Base-by-base conservation (phyloP, 768 basidiomycete species). In the Trametes elegans region DNA sequence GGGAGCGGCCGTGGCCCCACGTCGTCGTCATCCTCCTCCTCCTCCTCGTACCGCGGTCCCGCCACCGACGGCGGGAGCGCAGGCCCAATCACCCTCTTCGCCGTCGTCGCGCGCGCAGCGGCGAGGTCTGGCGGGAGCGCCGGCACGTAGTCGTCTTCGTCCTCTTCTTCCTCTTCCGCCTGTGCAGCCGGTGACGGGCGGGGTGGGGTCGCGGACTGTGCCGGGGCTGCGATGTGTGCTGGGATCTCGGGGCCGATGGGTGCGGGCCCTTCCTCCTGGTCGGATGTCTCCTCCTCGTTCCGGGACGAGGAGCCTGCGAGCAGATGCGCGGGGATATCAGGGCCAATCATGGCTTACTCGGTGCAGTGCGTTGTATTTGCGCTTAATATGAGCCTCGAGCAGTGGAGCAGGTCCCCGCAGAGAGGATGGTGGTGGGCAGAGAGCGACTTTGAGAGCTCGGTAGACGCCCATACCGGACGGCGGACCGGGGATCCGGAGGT, bases 1-100 rank as follows among this genome's bases (percentile, higher is more conserved):
- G 87, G 85, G 0, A 88, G 73, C 0, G 92, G 93, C 67, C 78
- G 80, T 0, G 96, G 96, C 1, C 95, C 95, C 49, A 93, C 78
- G 55, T 94, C 92, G 47, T 87, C 86, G 56, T 91, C 88, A 50
- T 86, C 85, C 14, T 80, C 75, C 14, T 73, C 75, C 14, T 73
- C 67, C 0, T 55, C 41, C 1, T 61, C 42, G 51, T 59, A 44
- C 68, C 56, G 16, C 61, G 57, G 46, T 60, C 53, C 40, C 60
- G 63, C 38, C 53, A 66, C 70, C 10, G 68, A 62, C 5, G 68
- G 66, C 10, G 82, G 84, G 23, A 83, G 63, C 2, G 85, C 69
- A 8, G 88, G 81, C 1, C 85, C 86, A 11, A 80, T 55, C 19
- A 74, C 67, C 40, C 73, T 73, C 68, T 72, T 77, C 53, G 62